Evolutionary conservation across 2,329 filamentous ascomycete genomes (phyloP).

Genomic region (Hymenoscyphus scutula): DNA sequence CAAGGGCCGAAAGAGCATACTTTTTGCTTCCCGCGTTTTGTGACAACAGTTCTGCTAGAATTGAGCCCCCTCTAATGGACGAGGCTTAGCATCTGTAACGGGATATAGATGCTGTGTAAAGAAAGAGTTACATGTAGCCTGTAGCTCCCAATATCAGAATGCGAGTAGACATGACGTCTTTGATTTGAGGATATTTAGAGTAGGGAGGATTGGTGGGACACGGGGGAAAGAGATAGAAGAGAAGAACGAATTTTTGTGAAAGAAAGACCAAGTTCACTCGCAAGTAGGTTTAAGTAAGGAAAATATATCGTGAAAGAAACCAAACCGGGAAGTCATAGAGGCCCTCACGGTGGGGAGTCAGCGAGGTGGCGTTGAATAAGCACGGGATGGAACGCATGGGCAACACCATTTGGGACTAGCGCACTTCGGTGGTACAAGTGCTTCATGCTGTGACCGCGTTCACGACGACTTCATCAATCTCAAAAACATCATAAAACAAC

Average conservation of each 20-base stretch:
- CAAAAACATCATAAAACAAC: background rate
- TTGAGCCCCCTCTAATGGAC: constrained; percentile 23
- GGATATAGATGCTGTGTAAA: background rate
- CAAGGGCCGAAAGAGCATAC: constrained; percentile 23
- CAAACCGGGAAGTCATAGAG: too few species aligned
- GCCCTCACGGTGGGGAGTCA: background rate
- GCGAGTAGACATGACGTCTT: constrained; percentile 1
- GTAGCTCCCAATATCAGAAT: constrained; percentile 26
- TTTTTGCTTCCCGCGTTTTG: constrained; percentile 1
- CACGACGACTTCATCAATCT: background rate
- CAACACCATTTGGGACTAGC: background rate
- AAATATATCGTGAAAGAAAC: background rate
- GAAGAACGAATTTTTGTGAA: too few species aligned
- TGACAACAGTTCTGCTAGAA: constrained; percentile 17
- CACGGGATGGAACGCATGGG: background rate
- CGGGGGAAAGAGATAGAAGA: background rate
- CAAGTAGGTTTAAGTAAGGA: background rate
- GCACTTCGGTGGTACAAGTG: background rate
- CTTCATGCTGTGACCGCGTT: background rate
- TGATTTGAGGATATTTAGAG: background rate
- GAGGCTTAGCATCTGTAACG: background rate
- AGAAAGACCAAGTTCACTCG: too few species aligned
- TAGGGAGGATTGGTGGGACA: background rate
- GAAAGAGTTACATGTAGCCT: constrained; percentile 23
- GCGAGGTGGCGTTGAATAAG: background rate